Conservation (phyloP, 164 flowering plant genomes). For the Amborella trichopoda region DNA sequence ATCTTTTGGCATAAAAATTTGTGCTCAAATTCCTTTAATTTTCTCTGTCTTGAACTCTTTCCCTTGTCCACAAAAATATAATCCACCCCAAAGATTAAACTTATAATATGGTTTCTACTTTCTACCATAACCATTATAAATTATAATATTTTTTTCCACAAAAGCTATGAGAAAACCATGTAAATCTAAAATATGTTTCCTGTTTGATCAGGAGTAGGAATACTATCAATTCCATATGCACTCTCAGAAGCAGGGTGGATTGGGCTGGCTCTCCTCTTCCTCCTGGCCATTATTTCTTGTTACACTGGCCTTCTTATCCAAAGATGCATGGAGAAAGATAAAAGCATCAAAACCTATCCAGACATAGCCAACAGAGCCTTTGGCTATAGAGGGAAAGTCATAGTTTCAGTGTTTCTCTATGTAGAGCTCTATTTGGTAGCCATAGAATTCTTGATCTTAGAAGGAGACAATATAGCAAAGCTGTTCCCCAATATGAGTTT, state of each 20-base stretch:
- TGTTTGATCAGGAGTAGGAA: conserved; percentile 1
- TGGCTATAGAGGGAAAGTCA: conserved; percentile 1
- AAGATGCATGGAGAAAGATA: neutral
- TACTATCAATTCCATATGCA: conserved; percentile 6
- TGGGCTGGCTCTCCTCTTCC: neutral
- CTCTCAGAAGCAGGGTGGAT: conserved; percentile 6
- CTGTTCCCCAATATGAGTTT: conserved; percentile 1
- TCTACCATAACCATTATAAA: no score
- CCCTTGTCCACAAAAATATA: no score
- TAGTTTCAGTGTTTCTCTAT: neutral
- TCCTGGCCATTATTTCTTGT: neutral
- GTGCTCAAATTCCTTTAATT: no score
- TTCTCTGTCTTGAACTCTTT: no score
- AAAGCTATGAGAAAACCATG: no score
- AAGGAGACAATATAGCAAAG: conserved; percentile 1
- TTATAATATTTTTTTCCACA: no score
- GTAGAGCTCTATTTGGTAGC: conserved; percentile 5
- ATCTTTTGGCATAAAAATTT: no score
- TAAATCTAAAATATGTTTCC: no score
- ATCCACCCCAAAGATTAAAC: no score
- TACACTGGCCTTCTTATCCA: conserved; percentile 2
- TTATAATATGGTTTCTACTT: no score
- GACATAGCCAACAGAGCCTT: conserved; percentile 1
- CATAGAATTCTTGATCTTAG: conserved; percentile 1
- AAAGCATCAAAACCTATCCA: neutral